phyloP scores from a whole-genome alignment of 208 protist species.

The Leishmania tarentolae region DNA sequence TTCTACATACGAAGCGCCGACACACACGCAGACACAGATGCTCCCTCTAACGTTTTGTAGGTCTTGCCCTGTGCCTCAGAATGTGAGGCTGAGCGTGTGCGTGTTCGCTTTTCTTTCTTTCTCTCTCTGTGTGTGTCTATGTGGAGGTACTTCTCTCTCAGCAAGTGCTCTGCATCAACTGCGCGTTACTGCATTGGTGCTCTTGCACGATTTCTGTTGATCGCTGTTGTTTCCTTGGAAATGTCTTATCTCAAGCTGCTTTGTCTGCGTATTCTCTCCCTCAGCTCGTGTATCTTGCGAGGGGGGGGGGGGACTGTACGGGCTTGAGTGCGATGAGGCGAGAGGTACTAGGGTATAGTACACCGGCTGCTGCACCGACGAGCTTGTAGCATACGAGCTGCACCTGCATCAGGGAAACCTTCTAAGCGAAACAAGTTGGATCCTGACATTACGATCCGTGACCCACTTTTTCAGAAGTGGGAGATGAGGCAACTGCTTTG shows the following conservation, averaged over 20 bases:
- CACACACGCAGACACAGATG: not conserved
- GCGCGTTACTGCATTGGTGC: not conserved
- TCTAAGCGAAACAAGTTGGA: not conserved
- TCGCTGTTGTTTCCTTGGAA: not conserved
- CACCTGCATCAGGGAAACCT: not conserved
- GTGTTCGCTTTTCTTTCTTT: not conserved
- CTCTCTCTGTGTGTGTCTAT: not conserved
- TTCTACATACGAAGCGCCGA: not conserved
- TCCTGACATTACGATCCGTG: not conserved
- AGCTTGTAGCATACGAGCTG: not conserved
- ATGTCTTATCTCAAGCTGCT: not conserved
- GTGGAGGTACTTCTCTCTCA: not conserved
- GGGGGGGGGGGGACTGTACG: not conserved
- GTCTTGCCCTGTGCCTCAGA: not conserved
- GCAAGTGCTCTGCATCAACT: not conserved
- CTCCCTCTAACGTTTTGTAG: too few relatives aligned
- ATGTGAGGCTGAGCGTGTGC: not conserved
- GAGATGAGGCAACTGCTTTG: too few relatives aligned
- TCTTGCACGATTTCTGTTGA: not conserved
- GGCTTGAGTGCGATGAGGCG: not conserved
- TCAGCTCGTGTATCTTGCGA: not conserved
- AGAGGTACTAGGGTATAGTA: not conserved
- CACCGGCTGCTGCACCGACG: not conserved
- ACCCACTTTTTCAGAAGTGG: not conserved
- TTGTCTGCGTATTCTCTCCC: not conserved